Percentiles rank a stretch among this genome's conserved stretches.
phyloP scores from a whole-genome alignment of 1,139 yeast genomes.

The Yamadazyma spencermartinsiae region DNA sequence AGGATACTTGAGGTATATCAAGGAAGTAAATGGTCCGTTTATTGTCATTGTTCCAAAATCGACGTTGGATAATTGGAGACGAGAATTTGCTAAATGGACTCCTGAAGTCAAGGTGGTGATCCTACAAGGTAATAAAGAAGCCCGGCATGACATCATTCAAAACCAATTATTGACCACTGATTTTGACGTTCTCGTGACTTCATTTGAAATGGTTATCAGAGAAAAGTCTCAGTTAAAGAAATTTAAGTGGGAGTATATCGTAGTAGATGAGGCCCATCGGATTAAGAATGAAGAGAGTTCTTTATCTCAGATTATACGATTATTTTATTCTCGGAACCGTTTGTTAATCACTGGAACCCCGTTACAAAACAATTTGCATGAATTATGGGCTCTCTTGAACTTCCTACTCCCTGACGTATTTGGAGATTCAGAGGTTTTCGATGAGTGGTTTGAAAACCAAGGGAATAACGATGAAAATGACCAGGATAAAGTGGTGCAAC shows the following conservation, averaged over 20 bases:
- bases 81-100: conserved; percentile 93
- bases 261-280: conserved; percentile 96
- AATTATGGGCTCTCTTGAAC: conserved; percentile 91
- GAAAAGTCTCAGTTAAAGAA: conserved; percentile 82
- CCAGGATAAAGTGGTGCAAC: conserved; percentile 79
- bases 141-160: conserved; percentile 61
- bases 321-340: conserved; percentile 82
- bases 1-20: conserved; percentile 79
- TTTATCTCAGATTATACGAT: conserved; percentile 83
- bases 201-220: conserved; percentile 89
- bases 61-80: conserved; percentile 91
- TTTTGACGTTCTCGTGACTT: conserved; percentile 86
- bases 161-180: conserved; percentile 64
- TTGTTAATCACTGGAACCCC: conserved; percentile 95
- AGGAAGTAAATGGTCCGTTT: conserved; percentile 85
- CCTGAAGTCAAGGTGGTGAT: conserved; percentile 90
- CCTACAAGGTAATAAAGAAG: conserved; percentile 84
- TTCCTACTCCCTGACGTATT: conserved; percentile 92
- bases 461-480: conserved; percentile 21
- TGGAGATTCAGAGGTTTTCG: conserved; percentile 86
- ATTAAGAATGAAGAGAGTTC: conserved; percentile 93
- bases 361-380: conserved; percentile 89
- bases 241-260: conserved; percentile 88
- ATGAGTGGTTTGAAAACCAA: conserved; percentile 73
- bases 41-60: conserved; percentile 93